Conservation (phyloP, 805 yeast species). For the Lachancea lanzarotensis region DNA sequence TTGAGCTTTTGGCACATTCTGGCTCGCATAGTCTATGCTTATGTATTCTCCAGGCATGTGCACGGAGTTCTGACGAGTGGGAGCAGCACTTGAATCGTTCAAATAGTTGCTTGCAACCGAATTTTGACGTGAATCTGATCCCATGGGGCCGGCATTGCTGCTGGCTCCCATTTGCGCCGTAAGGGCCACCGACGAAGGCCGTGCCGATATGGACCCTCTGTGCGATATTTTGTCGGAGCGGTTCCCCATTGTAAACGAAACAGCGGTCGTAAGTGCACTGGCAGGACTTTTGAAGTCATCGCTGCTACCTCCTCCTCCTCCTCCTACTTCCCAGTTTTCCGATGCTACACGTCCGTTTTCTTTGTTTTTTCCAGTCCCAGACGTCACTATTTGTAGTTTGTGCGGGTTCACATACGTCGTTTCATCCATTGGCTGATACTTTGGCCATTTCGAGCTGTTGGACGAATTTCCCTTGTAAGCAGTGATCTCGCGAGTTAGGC, state of each 20-base stretch:
- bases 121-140: not conserved
- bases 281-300: not conserved
- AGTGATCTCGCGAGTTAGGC: constrained; percentile 2
- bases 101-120: not conserved
- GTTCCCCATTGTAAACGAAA: constrained; percentile 45
- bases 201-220: constrained; percentile 52
- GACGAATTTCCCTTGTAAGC: constrained; percentile 3
- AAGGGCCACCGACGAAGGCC: constrained; percentile 40
- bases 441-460: constrained; percentile 2
- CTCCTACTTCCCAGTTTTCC: not conserved
- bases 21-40: constrained; percentile 18
- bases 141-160: not conserved
- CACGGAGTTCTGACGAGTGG: constrained; percentile 26
- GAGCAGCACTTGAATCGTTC: constrained; percentile 4
- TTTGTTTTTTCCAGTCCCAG: not conserved
- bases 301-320: not conserved
- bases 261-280: constrained; percentile 19
- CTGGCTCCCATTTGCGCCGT: constrained; percentile 3
- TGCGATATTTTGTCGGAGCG: constrained; percentile 36
- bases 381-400: constrained; percentile 7
- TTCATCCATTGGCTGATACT: constrained; percentile 8
- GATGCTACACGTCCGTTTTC: not conserved
- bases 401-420: constrained; percentile 8
- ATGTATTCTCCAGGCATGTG: constrained; percentile 35
- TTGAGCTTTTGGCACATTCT: not conserved